Conservation (phyloP, 2,329 filamentous ascomycete species). For the Ustulina deusta region DNA sequence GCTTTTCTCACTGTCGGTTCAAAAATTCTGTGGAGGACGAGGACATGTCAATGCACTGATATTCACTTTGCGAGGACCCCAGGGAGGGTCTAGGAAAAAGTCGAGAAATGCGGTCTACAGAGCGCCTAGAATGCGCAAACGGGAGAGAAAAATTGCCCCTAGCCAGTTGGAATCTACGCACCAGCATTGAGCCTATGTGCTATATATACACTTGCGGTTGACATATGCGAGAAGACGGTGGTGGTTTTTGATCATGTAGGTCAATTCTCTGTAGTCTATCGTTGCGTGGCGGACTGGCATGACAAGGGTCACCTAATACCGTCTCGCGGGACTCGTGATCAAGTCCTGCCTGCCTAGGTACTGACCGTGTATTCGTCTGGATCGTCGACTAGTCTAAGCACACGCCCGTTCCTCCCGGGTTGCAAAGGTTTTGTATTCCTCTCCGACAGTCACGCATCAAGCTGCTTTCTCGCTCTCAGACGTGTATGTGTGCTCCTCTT, state of each 20-base stretch:
- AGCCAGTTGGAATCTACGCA: background rate
- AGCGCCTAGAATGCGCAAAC: background rate
- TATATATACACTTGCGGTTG: background rate
- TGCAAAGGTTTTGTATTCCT: background rate
- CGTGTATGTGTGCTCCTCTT: background rate
- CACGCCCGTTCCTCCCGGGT: background rate
- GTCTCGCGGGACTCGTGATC: background rate
- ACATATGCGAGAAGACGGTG: background rate
- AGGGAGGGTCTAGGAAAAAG: background rate
- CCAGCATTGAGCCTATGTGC: background rate
- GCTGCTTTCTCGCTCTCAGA: background rate
- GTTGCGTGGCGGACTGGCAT: background rate
- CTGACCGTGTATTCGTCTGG: background rate
- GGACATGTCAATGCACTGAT: slow-evolving; percentile 4
- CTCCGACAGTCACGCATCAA: background rate
- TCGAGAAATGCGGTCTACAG: background rate
- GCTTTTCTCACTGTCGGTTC: background rate
- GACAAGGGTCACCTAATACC: background rate
- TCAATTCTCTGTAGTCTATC: slow-evolving; percentile 1
- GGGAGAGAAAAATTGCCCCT: background rate
- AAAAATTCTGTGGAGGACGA: background rate
- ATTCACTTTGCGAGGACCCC: background rate
- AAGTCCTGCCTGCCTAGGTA: background rate
- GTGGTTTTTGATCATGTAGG: background rate
- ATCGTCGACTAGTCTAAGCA: background rate